phyloP scores from a whole-genome alignment of 208 protist genomes.

The Wallacemonas rigidus region DNA sequence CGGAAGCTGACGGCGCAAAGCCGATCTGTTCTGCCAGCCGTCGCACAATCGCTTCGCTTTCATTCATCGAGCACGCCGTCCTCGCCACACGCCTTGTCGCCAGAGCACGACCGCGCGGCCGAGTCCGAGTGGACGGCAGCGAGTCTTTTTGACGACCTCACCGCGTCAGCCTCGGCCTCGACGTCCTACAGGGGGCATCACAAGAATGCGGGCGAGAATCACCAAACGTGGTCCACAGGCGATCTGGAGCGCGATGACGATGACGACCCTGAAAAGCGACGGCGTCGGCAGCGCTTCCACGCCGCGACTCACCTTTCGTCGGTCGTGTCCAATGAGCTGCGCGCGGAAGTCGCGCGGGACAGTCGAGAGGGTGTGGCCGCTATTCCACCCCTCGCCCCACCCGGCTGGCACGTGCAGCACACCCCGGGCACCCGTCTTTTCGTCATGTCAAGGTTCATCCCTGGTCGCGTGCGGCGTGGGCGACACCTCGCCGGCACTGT shows the following conservation, averaged over 20 bases:
- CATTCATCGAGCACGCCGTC: not conserved
- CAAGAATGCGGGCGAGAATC: not conserved
- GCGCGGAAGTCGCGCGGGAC: conserved; percentile 75
- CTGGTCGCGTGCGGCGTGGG: not conserved
- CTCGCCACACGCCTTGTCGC: not conserved
- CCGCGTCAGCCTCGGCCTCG: not conserved
- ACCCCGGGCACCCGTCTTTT: conserved; percentile 57
- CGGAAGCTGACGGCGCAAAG: too few species aligned
- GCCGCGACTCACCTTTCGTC: conserved; percentile 19
- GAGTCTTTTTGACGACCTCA: not conserved
- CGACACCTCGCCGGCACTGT: not conserved
- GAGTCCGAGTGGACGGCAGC: conserved; percentile 5
- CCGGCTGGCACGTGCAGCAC: conserved; percentile 70
- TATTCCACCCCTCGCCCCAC: conserved; percentile 71
- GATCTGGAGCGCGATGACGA: not conserved
- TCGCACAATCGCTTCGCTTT: not conserved
- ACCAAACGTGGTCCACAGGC: not conserved
- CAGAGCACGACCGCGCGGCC: not conserved
- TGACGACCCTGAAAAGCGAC: conserved; percentile 17
- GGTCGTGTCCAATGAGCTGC: conserved; percentile 45
- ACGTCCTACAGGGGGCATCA: not conserved
- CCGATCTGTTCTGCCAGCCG: too few species aligned
- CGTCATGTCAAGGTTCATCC: conserved; percentile 39
- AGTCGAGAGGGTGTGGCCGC: conserved; percentile 59
- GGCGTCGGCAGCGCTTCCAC: conserved; percentile 22